Percentiles rank a stretch among this genome's conserved stretches.
Conservation (phyloP, 2,329 filamentous ascomycete genomes). For the Fusarium sp. region DNA sequence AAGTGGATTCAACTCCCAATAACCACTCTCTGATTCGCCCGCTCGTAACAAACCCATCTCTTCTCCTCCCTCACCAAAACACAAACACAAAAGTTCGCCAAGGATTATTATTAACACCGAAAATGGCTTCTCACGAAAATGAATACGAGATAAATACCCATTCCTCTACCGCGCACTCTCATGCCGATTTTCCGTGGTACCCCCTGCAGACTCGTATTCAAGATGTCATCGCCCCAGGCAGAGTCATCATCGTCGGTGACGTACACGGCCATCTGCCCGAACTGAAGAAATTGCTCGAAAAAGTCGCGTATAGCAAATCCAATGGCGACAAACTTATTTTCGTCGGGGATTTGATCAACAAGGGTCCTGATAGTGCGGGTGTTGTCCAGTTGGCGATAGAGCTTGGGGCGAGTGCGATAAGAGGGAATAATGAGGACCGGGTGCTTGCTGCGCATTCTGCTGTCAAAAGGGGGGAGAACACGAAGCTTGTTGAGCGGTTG, state of each 20-base stretch:
- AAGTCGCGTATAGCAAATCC: slow-evolving; percentile 66
- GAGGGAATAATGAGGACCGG: slow-evolving; percentile 89
- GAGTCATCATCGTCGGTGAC: slow-evolving; percentile 79
- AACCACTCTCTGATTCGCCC: not conserved
- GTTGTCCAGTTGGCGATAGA: slow-evolving; percentile 79
- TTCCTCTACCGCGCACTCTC: not conserved
- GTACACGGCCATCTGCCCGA: slow-evolving; percentile 84
- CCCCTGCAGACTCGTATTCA: not conserved
- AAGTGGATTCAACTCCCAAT: not conserved
- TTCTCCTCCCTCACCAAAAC: not conserved
- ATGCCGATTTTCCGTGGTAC: not conserved
- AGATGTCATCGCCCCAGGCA: not conserved
- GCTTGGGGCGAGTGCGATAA: slow-evolving; percentile 77
- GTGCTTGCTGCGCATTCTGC: slow-evolving; percentile 64
- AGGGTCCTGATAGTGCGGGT: slow-evolving; percentile 82
- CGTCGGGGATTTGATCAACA: slow-evolving; percentile 80
- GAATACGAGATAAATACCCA: not conserved
- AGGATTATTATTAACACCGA: not conserved
- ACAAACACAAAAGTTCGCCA: not conserved
- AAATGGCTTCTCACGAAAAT: not conserved
- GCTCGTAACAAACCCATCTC: not conserved
- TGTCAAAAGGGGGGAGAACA: not conserved
- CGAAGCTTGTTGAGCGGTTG: not conserved
- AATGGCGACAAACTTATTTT: slow-evolving; percentile 74
- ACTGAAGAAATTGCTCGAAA: slow-evolving; percentile 69